These are phyloP conservation scores for Pelargonium citronellum DNA, from an alignment of 441 rosid genomes.

Conservation along the genomic window DNA sequence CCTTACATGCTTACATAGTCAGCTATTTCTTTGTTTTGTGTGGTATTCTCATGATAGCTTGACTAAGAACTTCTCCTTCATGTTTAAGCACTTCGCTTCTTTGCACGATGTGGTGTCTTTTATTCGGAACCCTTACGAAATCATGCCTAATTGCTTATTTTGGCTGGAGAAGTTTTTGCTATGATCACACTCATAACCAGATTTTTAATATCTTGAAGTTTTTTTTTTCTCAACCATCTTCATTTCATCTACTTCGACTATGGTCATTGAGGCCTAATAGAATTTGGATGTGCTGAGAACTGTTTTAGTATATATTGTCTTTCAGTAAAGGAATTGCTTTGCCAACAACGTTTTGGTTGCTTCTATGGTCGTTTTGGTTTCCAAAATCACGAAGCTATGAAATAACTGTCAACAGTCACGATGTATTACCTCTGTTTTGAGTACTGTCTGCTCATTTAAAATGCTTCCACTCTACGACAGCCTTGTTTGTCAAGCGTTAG, in stretches of 20 bases:
- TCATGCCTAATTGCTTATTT: background rate
- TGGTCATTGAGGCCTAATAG: too few species aligned
- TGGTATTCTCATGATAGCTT: background rate
- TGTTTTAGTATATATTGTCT: too few species aligned
- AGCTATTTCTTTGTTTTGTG: background rate
- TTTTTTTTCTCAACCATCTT: too few species aligned
- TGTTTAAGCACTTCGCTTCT: background rate
- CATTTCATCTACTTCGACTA: too few species aligned
- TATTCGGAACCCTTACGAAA: background rate
- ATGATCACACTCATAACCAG: background rate
- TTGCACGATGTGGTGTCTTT: background rate
- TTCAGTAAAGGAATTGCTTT: too few species aligned
- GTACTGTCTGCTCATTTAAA: background rate
- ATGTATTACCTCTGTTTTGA: background rate
- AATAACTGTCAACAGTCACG: background rate
- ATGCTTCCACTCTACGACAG: background rate
- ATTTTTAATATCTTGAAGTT: background rate
- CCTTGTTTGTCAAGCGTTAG: background rate
- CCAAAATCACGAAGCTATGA: background rate
- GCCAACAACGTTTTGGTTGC: too few species aligned
- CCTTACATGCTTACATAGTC: background rate
- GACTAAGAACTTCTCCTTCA: background rate
- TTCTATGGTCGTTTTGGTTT: too few species aligned
- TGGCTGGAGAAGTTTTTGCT: constrained; percentile 7
- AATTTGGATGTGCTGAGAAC: too few species aligned